phyloP scores from a whole-genome alignment of 2,329 filamentous ascomycete species.

The Penicillium sp. region DNA sequence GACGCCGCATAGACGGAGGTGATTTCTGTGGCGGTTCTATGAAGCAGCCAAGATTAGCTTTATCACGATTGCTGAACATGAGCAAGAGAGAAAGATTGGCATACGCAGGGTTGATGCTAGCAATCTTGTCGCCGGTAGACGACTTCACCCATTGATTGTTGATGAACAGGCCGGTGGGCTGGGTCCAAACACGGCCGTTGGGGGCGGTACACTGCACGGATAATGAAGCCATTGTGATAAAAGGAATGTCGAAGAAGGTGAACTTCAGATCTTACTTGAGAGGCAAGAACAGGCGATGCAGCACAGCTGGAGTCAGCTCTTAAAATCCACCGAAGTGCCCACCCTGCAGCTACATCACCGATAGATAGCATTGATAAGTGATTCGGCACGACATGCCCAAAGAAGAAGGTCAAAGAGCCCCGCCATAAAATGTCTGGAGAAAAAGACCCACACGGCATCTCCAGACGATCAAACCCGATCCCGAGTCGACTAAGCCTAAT shows the following conservation, averaged over 20 bases:
- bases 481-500: slow-evolving; percentile 17
- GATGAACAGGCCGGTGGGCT: slow-evolving; percentile 50
- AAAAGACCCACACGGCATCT: slow-evolving; percentile 18
- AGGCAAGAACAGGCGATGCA: slow-evolving; percentile 10
- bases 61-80: not conserved
- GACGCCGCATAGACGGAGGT: slow-evolving; percentile 36
- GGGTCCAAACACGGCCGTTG: slow-evolving; percentile 43
- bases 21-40: slow-evolving; percentile 35
- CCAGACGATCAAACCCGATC: slow-evolving; percentile 15
- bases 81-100: not conserved
- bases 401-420: slow-evolving; percentile 14
- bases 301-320: slow-evolving; percentile 19
- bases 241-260: not conserved
- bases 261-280: not conserved
- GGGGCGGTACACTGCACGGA: slow-evolving; percentile 42
- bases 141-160: slow-evolving; percentile 49
- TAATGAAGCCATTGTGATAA: slow-evolving; percentile 29
- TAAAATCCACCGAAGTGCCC: slow-evolving; percentile 8
- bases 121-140: slow-evolving; percentile 41
- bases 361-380: slow-evolving; percentile 11
- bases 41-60: not conserved
- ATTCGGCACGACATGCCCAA: slow-evolving; percentile 23
- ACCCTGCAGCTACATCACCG: slow-evolving; percentile 9
- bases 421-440: slow-evolving; percentile 12
- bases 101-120: slow-evolving; percentile 40